phyloP scores from a whole-genome alignment of 73 alveolate species.

The Paramecium octaurelia region DNA sequence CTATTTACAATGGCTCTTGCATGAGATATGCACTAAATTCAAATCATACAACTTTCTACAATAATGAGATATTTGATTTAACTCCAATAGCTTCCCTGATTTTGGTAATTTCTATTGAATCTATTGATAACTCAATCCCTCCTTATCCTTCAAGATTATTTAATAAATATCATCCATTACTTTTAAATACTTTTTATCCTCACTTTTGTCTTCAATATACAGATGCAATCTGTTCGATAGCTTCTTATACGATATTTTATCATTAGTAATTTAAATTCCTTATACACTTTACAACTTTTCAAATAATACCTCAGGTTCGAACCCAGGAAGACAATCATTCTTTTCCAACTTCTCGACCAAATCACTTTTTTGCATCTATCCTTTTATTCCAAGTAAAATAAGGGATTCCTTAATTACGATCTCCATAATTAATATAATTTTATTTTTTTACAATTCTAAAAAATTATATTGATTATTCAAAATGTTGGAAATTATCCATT shows the following conservation, averaged over 20 bases:
- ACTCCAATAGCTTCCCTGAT: neutral
- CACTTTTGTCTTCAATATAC: neutral
- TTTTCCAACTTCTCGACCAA: neutral
- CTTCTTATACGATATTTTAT: neutral
- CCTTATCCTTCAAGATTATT: neutral
- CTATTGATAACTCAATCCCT: neutral
- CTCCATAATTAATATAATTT: neutral
- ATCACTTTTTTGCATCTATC: neutral
- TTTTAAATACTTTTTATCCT: neutral
- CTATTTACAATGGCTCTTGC: constrained; percentile 3
- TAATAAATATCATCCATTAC: neutral
- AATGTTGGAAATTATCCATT: too few species aligned
- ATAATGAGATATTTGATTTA: neutral
- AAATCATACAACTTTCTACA: neutral
- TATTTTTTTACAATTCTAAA: neutral
- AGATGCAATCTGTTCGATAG: neutral
- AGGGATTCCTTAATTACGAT: neutral
- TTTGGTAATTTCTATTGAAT: neutral
- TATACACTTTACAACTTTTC: neutral
- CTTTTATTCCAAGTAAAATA: neutral
- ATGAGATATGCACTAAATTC: neutral
- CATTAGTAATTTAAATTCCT: neutral
- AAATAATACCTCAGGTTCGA: neutral
- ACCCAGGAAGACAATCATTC: neutral
- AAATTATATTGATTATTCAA: neutral